These are phyloP conservation scores for Cadophora malorum DNA, from an alignment of 2,329 filamentous ascomycete species.

Conservation along the genomic window DNA sequence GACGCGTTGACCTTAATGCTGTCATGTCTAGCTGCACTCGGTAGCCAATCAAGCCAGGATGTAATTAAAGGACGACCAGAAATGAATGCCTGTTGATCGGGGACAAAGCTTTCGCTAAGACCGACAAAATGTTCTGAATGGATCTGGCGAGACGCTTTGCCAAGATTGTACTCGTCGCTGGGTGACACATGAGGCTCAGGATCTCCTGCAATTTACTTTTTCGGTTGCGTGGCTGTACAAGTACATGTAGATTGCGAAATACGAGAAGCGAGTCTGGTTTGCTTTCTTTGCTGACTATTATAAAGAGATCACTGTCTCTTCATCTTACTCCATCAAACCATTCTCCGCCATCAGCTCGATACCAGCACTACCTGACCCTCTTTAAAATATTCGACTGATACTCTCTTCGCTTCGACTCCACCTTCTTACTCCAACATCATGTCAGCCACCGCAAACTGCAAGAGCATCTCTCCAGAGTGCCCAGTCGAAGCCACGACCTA, in stretches of 20 bases:
- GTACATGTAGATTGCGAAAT: neutral
- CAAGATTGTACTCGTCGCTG: neutral
- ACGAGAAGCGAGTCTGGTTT: neutral
- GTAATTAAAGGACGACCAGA: too few species aligned
- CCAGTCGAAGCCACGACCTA: conserved; percentile 57
- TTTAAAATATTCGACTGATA: too few species aligned
- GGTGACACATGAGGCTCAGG: neutral
- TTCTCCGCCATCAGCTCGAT: neutral
- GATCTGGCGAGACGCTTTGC: neutral
- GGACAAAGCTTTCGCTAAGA: too few species aligned
- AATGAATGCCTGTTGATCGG: too few species aligned
- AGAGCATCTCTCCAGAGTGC: conserved; percentile 50
- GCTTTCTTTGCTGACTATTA: neutral
- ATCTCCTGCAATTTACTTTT: neutral
- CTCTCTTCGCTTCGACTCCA: neutral
- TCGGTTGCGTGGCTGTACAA: neutral
- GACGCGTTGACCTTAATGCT: neutral
- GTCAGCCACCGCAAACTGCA: conserved; percentile 40
- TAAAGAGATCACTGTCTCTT: neutral
- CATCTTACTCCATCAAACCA: neutral
- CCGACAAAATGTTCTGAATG: too few species aligned
- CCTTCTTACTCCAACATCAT: neutral
- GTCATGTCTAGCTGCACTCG: too few species aligned
- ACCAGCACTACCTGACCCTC: too few species aligned
- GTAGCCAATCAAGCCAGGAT: neutral